Percentiles rank a stretch among this genome's conserved stretches.
Conservation (phyloP, 2,329 filamentous ascomycete genomes). For the Aspergillus jensenii region DNA sequence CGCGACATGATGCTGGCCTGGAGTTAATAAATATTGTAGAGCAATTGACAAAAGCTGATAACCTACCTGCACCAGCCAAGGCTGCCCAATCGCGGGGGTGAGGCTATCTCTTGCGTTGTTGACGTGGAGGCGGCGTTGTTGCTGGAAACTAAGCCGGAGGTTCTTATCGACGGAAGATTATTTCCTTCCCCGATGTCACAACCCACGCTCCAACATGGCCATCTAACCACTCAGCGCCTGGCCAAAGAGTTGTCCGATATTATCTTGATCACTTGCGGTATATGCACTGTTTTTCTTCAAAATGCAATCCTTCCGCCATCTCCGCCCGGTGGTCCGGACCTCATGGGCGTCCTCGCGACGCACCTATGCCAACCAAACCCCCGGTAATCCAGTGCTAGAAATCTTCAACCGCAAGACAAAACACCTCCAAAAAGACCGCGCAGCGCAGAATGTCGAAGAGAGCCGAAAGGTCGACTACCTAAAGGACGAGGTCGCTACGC, state of each 20-base stretch:
- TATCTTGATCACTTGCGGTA: no score
- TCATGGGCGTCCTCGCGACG: conserved; percentile 29
- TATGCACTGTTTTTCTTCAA: not conserved
- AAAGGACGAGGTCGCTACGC: conserved; percentile 83
- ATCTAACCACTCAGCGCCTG: not conserved
- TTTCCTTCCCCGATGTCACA: conserved; percentile 7
- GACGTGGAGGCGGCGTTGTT: conserved; percentile 1
- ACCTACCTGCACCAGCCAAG: not conserved
- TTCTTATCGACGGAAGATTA: conserved; percentile 1
- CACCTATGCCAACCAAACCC: conserved; percentile 73
- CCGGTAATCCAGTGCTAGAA: conserved; percentile 75
- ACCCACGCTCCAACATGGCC: not conserved
- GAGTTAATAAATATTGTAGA: not conserved
- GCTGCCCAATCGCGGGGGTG: not conserved
- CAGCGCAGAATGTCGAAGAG: conserved; percentile 66
- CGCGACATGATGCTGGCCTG: conserved; percentile 53
- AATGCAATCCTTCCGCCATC: conserved; percentile 19
- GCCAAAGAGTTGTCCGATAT: no score
- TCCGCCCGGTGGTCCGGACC: conserved; percentile 7
- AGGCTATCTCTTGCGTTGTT: not conserved
- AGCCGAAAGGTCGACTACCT: conserved; percentile 87
- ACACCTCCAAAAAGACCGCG: conserved; percentile 87
- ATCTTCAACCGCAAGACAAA: conserved; percentile 90
- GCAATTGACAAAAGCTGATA: not conserved
- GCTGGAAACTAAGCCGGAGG: not conserved